Percentiles rank a stretch among this genome's conserved stretches.
phyloP scores from a whole-genome alignment of 805 yeast genomes.

The Candida railenensis region DNA sequence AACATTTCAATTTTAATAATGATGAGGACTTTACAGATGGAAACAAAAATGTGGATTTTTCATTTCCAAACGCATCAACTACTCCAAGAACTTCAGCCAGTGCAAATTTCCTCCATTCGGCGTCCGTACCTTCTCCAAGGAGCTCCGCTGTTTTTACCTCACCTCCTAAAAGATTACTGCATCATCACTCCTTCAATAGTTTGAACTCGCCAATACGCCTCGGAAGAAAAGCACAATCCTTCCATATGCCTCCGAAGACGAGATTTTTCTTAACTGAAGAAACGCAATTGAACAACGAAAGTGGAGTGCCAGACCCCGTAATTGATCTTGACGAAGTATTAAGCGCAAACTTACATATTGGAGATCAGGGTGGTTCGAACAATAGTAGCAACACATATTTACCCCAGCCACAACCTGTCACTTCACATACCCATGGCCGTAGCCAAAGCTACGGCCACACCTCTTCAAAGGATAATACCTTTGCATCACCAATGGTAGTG shows the following conservation, averaged over 20 bases:
- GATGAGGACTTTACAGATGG: slow-evolving; percentile 32
- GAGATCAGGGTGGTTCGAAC: slow-evolving; percentile 8
- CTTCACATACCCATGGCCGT: not conserved
- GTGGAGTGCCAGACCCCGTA: slow-evolving; percentile 35
- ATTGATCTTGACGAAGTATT: slow-evolving; percentile 40
- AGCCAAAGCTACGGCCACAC: not conserved
- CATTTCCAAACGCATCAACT: slow-evolving; percentile 26
- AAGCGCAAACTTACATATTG: slow-evolving; percentile 30
- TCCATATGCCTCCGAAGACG: slow-evolving; percentile 17
- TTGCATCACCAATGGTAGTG: slow-evolving; percentile 4
- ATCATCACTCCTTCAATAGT: slow-evolving; percentile 10
- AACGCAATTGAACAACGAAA: slow-evolving; percentile 22
- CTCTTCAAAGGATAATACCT: not conserved
- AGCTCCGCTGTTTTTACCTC: slow-evolving; percentile 8
- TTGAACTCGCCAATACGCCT: slow-evolving; percentile 36
- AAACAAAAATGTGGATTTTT: slow-evolving; percentile 18
- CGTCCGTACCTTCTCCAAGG: slow-evolving; percentile 1
- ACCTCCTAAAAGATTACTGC: slow-evolving; percentile 11
- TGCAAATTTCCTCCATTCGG: not conserved
- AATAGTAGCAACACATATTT: not conserved
- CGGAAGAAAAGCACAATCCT: slow-evolving; percentile 19
- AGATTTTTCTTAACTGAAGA: slow-evolving; percentile 31
- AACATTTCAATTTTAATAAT: slow-evolving; percentile 31
- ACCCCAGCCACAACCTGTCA: not conserved
- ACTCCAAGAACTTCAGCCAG: not conserved